These are phyloP conservation scores for Gonium pectorale DNA, from an alignment of 139 green algal genomes.

Conservation along the genomic window DNA sequence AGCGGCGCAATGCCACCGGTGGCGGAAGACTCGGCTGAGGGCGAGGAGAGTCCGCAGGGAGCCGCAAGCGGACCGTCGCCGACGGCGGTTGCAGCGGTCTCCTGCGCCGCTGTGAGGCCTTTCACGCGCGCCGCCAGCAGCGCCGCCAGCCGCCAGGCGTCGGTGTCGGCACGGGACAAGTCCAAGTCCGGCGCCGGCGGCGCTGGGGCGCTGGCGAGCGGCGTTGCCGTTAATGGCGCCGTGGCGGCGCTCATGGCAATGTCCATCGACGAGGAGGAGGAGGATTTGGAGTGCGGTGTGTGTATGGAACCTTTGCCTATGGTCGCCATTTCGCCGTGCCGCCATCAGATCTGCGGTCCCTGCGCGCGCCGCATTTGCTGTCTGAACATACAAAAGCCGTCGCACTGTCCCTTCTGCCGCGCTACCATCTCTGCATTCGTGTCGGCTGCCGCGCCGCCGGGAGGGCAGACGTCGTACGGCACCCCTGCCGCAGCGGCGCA, in stretches of 20 bases:
- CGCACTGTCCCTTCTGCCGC: constrained; percentile 56
- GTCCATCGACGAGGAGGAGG: background rate
- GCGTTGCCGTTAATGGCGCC: background rate
- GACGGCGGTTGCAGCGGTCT: background rate
- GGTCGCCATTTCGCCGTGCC: constrained; percentile 32
- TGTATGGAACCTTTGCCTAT: constrained; percentile 46
- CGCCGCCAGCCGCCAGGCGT: background rate
- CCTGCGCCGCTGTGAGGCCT: background rate
- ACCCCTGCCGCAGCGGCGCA: no score
- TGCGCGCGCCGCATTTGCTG: constrained; percentile 47
- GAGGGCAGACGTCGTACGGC: no score
- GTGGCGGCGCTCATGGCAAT: background rate
- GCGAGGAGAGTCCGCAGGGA: background rate
- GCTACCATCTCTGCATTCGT: constrained; percentile 38
- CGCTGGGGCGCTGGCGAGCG: background rate
- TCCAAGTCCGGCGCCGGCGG: background rate
- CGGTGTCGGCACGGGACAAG: background rate
- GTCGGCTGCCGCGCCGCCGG: background rate
- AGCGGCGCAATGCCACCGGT: constrained; percentile 3
- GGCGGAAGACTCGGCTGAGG: background rate
- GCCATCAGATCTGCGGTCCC: constrained; percentile 45
- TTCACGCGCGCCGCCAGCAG: background rate
- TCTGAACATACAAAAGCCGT: constrained; percentile 44
- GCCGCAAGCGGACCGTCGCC: no score
- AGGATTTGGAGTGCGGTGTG: constrained; percentile 49